Evolutionary conservation across 225 moss, liverwort and hornwort species (phyloP).

Genomic region (Pseudisothecium myosuroides): DNA sequence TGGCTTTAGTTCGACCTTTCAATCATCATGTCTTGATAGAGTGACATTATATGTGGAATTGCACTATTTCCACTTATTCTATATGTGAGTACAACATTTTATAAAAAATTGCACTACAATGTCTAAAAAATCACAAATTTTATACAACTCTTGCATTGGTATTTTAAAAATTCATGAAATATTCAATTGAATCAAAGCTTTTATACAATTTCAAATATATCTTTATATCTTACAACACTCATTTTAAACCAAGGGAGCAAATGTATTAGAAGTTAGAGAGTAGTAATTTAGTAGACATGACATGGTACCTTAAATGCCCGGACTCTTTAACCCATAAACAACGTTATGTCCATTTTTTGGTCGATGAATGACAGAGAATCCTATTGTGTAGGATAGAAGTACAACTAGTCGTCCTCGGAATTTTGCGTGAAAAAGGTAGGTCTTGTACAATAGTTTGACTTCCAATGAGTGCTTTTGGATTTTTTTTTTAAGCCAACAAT

Average conservation of each 20-base stretch:
- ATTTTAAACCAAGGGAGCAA: no score
- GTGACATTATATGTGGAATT: not conserved
- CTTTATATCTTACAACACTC: no score
- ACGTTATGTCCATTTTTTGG: no score
- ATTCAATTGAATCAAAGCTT: not conserved
- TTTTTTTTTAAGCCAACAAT: no score
- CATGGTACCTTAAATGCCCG: no score
- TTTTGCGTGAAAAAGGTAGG: no score
- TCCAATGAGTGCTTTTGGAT: no score
- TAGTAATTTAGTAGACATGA: not conserved
- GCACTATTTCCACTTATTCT: fast-evolving
- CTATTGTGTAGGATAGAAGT: no score
- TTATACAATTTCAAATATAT: not conserved
- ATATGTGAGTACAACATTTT: not conserved
- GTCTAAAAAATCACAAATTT: not conserved
- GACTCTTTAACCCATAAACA: no score
- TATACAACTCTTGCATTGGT: not conserved
- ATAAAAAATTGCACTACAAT: not conserved
- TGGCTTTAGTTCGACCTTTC: not conserved
- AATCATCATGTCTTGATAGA: not conserved
- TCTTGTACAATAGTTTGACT: no score
- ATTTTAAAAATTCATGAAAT: not conserved
- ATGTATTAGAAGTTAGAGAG: fast-evolving
- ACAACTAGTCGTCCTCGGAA: no score
- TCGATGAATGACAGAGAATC: no score